Conservation (phyloP, 2,329 filamentous ascomycete species). For the Cladosporium sp. region DNA sequence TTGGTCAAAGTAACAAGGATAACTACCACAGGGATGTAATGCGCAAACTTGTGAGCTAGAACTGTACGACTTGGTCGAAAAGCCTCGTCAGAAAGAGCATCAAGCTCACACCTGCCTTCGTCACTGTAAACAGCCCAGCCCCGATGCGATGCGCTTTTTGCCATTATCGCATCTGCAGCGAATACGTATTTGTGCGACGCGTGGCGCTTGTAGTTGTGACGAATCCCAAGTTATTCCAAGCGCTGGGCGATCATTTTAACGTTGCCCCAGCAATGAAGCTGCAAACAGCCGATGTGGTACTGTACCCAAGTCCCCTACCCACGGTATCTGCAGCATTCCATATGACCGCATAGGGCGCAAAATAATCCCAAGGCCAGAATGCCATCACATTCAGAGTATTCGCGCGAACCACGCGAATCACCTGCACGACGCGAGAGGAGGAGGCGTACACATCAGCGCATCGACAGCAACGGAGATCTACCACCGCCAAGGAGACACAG, state of each 20-base stretch:
- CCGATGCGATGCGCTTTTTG: too few species aligned
- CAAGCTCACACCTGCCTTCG: too few species aligned
- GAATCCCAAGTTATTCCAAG: neutral
- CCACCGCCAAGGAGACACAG: slow-evolving; percentile 10
- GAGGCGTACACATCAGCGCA: slow-evolving; percentile 31
- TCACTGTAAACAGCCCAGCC: too few species aligned
- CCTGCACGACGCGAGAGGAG: slow-evolving; percentile 27
- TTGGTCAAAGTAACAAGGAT: too few species aligned
- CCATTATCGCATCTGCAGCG: neutral
- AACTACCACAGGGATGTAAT: too few species aligned
- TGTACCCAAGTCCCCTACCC: neutral
- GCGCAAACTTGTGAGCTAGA: too few species aligned
- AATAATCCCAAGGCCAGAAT: neutral
- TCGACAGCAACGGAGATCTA: slow-evolving; percentile 32
- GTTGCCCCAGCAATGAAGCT: neutral
- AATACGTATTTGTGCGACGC: neutral
- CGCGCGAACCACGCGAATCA: slow-evolving; percentile 20
- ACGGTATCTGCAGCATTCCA: slow-evolving; percentile 2
- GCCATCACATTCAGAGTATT: slow-evolving; percentile 9
- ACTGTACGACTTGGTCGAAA: too few species aligned
- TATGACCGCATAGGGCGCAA: slow-evolving; percentile 5
- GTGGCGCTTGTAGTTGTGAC: neutral
- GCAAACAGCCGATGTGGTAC: neutral
- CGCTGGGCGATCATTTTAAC: neutral
- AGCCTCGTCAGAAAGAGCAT: too few species aligned